Base-by-base conservation (phyloP, 176 grass and related monocot species). In the Aegilops longissima region DNA sequence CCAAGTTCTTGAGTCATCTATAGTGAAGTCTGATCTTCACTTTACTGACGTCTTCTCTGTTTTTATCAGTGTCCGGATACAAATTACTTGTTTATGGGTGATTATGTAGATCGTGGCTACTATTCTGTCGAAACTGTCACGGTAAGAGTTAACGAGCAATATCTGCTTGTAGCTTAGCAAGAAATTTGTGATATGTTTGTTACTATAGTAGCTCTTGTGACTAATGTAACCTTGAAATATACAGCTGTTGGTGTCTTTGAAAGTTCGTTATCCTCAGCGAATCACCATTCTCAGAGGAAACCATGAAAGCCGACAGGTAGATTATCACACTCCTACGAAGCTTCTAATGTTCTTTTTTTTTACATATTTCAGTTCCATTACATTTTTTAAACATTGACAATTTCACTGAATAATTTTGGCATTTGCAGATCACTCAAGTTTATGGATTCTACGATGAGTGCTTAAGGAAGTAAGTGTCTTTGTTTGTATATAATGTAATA, bases 221-320 rank as follows among this genome's bases (percentile, higher is more conserved):
- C 10, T 91, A 52, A 91, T 78, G 31, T 44, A 85, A 29, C 71
- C 14, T 70, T 88, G 62, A 71, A 79, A 67, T 69, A 39, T 78
- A 61, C 86, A 98, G 96, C 96, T 98, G 85, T 87, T 98, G 93
- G 96, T 98, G 72, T 90, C 94, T 42, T 77, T 98, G 63, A 98
- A 98, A 76, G 96, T 98, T 85, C 94, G 94, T 24, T 98, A 98
- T 91, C 92, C 94, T 90, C 92, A 98, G 56, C 89, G 96, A 73
- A 98, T 98, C 73, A 98, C 96, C n/a, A 98, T 98, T 91, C 96
- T 98, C 51, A 92, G 96, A 91, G 96, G 96, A 89, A 98, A 98
- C 83, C 96, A 96, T 24, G 97, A 98, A 80, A 98, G 97, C 72
- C 94, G 97, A 66, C 97, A 98, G 93, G 96, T 96, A 64, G 36